These are phyloP conservation scores for Fusarium sp. DNA, from an alignment of 2,329 filamentous ascomycete species.

Conservation along the genomic window DNA sequence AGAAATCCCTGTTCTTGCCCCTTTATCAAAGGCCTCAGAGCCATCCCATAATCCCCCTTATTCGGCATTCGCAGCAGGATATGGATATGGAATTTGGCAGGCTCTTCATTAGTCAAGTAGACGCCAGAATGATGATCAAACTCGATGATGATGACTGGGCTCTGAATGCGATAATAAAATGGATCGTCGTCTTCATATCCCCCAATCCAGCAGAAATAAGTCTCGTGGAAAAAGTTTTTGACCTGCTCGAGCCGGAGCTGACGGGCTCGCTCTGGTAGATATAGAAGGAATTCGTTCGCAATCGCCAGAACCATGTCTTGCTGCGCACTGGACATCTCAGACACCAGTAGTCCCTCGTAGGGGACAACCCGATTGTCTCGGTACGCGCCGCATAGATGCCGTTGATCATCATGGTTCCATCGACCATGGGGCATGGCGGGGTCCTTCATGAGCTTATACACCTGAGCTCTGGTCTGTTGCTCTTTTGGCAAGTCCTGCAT, in stretches of 20 bases:
- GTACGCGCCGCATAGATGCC: conserved; percentile 78
- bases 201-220: conserved; percentile 84
- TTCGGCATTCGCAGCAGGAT: conserved; percentile 80
- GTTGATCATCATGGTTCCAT: conserved; percentile 85
- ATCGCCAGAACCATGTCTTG: conserved; percentile 68
- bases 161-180: conserved; percentile 84
- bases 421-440: conserved; percentile 74
- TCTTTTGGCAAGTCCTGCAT: conserved; percentile 70
- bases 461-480: conserved; percentile 61
- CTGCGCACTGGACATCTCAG: conserved; percentile 60
- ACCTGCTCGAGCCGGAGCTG: conserved; percentile 67
- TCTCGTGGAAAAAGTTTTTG: conserved; percentile 70
- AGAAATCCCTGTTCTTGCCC: conserved; percentile 44
- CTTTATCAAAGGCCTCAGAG: not conserved
- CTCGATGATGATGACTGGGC: conserved; percentile 78
- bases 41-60: conserved; percentile 76
- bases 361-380: conserved; percentile 80
- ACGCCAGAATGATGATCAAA: conserved; percentile 86
- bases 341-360: conserved; percentile 74
- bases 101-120: conserved; percentile 78
- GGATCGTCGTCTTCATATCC: conserved; percentile 63
- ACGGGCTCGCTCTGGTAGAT: conserved; percentile 70
- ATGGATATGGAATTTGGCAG: conserved; percentile 76
- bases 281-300: conserved; percentile 73
- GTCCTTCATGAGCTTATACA: conserved; percentile 71